phyloP scores from a whole-genome alignment of 352 stramenopile species.

The Pelagophyceae sp. region DNA sequence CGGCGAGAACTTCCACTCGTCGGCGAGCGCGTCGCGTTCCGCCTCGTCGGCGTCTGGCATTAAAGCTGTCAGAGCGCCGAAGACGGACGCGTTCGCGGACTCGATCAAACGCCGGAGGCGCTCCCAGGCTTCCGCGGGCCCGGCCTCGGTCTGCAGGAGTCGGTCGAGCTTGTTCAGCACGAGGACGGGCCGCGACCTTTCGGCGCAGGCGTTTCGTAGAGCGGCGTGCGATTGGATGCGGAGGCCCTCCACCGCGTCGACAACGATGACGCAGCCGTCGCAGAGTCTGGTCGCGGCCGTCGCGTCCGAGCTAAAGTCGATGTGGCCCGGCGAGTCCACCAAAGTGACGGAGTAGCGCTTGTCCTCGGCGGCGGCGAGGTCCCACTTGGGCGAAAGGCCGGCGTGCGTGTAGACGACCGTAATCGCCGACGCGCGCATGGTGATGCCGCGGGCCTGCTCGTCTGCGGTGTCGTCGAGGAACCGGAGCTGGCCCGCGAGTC shows the following conservation, averaged over 20 bases:
- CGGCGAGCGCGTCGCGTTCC: slow-evolving; percentile 22
- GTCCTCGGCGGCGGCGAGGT: slow-evolving; percentile 4
- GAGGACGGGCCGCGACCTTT: slow-evolving; percentile 82
- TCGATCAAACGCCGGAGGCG: slow-evolving; percentile 81
- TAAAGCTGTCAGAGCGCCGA: slow-evolving; percentile 29
- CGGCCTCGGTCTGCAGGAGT: slow-evolving; percentile 79
- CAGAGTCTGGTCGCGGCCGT: slow-evolving; percentile 74
- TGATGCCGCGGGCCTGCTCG: slow-evolving; percentile 85
- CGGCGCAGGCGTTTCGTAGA: slow-evolving; percentile 80
- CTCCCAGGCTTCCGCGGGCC: slow-evolving; percentile 81
- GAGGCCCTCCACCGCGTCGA: slow-evolving; percentile 90
- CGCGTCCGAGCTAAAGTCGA: slow-evolving; percentile 84
- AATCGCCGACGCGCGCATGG: slow-evolving; percentile 91
- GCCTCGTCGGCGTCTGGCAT: neutral
- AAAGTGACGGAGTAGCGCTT: slow-evolving; percentile 45
- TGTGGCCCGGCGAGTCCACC: slow-evolving; percentile 82
- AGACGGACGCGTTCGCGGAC: slow-evolving; percentile 45
- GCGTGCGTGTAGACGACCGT: slow-evolving; percentile 72
- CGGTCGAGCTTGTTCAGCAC: slow-evolving; percentile 96
- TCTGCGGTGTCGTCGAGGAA: slow-evolving; percentile 83
- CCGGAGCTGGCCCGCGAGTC: slow-evolving; percentile 82
- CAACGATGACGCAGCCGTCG: slow-evolving; percentile 79
- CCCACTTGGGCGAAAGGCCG: slow-evolving; percentile 18
- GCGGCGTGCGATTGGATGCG: slow-evolving; percentile 87
- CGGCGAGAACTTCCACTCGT: slow-evolving; percentile 65